Conservation (phyloP, 805 yeast species). For the Cyberlindnera bimundalis region DNA sequence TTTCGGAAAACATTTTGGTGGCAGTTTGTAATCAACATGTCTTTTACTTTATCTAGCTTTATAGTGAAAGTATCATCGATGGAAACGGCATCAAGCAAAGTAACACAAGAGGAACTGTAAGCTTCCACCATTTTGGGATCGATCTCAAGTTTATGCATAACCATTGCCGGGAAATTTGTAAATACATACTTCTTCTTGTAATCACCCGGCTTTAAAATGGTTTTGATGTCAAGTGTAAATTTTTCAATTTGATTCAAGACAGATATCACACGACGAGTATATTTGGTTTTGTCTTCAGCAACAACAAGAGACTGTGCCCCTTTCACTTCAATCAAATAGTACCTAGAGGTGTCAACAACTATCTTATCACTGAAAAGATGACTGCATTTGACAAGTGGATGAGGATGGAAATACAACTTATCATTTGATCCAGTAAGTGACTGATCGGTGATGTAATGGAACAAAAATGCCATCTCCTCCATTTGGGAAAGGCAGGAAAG, state of each 20-base stretch:
- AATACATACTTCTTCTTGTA: constrained; percentile 13
- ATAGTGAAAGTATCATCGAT: constrained; percentile 5
- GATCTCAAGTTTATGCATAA: constrained; percentile 6
- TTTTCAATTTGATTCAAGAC: constrained; percentile 11
- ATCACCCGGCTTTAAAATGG: not conserved
- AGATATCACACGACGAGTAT: constrained; percentile 13
- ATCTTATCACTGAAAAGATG: constrained; percentile 6
- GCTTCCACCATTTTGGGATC: constrained; percentile 16
- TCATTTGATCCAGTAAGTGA: not conserved
- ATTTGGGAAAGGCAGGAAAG: constrained; percentile 8
- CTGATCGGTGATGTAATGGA: constrained; percentile 12
- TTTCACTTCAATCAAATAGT: constrained; percentile 15
- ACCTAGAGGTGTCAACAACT: constrained; percentile 12
- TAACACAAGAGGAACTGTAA: not conserved
- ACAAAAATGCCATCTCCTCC: constrained; percentile 11
- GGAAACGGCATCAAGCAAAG: not conserved
- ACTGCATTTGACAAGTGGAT: constrained; percentile 1
- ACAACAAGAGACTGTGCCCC: constrained; percentile 17
- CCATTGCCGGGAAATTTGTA: constrained; percentile 2
- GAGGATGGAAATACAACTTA: constrained; percentile 9
- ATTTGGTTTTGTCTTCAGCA: constrained; percentile 14
- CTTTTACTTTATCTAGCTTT: not conserved
- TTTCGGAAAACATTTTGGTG: constrained; percentile 5
- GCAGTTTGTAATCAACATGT: constrained; percentile 2
- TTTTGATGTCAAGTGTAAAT: constrained; percentile 4